Evolutionary conservation across 495 filamentous ascomycete genomes (phyloP), one percentile per base, ranked within the genome.

Genomic region (Cladorrhinum samala): DNA sequence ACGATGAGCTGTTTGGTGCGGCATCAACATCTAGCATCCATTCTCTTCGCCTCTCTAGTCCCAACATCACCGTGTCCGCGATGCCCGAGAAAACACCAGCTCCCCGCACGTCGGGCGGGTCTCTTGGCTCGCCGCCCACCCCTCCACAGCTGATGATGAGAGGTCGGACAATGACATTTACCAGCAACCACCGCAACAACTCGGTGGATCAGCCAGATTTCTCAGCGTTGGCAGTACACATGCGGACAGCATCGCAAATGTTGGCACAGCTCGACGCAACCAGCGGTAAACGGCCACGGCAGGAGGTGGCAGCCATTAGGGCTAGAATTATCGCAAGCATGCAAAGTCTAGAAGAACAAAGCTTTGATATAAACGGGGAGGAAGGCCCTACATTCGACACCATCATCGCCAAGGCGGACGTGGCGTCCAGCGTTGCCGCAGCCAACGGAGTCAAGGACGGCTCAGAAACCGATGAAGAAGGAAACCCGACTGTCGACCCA

Each of bases 251-350:
- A 3, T 84, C 85, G 17, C 84, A 88, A 66, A 89, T 89, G 86
- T 65, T 89, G 19, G 84, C 85, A 13, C 86, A 89, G 61, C 76
- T 89, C 37, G 85, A 89, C 49, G 77, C 83, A 1, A 88, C 83
- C 20, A 79, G 82, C 56, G 80, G 83, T 2, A 89, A 88, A 59
- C 69, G 86, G 25, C 86, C 86, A 14, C 81, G 76, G 56, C 74
- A 80, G 37, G 86, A 89, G 63, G 85, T 89, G 8, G 86, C 83
- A 8, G 85, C 84, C 20, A 89, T 89, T 65, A 73, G 84, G 54
- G 79, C 84, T 11, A 83, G 83, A 68, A 89, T 89, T 57, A 89
- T 89, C 56, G 86, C 86, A 2, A 88, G 85, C 66, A 89, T 89
- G 86, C 86, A 89, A 58, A 85, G 71, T 60, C 75, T 89, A n/a